Conservation (phyloP, 2,329 filamentous ascomycete genomes). For the Venturia asperata region DNA sequence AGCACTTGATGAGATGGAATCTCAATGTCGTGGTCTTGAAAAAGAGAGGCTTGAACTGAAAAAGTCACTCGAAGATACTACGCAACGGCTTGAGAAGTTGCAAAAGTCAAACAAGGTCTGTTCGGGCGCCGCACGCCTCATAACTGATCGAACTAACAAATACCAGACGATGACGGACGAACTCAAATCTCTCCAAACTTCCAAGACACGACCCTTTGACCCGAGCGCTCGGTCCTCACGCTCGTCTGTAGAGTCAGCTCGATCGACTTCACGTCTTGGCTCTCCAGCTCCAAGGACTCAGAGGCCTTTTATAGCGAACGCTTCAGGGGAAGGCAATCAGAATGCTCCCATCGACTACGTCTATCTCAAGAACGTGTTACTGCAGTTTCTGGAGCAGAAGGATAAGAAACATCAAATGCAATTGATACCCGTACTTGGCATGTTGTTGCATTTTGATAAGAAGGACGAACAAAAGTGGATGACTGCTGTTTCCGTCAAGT, state of each 20-base stretch:
- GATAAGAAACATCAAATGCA: conserved; percentile 69
- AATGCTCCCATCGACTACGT: conserved; percentile 46
- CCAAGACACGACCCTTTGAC: conserved; percentile 32
- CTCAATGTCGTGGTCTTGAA: conserved; percentile 68
- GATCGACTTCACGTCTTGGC: conserved; percentile 35
- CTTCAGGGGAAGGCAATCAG: conserved; percentile 19
- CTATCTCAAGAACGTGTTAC: conserved; percentile 72
- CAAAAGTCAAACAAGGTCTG: conserved; percentile 56
- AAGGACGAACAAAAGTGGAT: conserved; percentile 84
- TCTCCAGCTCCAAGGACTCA: conserved; percentile 41
- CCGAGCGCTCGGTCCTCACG: conserved; percentile 48
- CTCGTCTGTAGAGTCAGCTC: conserved; percentile 51
- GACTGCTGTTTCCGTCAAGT: conserved; percentile 57
- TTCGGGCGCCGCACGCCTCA: not conserved
- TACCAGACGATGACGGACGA: conserved; percentile 50
- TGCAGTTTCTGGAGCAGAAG: conserved; percentile 76
- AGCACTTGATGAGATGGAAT: conserved; percentile 80
- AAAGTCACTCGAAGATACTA: conserved; percentile 69
- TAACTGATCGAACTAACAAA: conserved; percentile 23
- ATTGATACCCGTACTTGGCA: conserved; percentile 69
- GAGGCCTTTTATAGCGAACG: conserved; percentile 26
- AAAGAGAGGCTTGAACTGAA: conserved; percentile 72
- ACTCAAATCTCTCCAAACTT: conserved; percentile 42
- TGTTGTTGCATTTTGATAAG: conserved; percentile 71
- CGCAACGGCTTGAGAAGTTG: conserved; percentile 69